A percentile compares a stretch with the other conserved stretches of the same genome.
phyloP scores from a whole-genome alignment of 495 filamentous ascomycete species.

The Polyplosphaeria fusca region DNA sequence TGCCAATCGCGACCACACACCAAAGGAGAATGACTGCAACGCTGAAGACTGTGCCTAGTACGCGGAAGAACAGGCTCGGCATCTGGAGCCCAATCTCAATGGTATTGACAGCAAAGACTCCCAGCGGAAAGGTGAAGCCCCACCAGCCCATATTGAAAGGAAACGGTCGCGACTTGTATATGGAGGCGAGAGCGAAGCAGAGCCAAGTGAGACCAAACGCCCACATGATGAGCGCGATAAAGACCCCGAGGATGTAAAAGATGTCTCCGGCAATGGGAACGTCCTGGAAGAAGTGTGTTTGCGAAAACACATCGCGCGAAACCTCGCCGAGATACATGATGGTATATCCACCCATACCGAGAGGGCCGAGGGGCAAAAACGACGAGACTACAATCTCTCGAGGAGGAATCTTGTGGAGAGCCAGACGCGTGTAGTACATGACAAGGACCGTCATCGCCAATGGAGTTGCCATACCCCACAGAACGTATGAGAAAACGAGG shows the following conservation, averaged over 20 bases:
- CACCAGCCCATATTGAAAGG: conserved; percentile 45
- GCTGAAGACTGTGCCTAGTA: conserved; percentile 40
- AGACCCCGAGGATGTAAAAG: conserved; percentile 54
- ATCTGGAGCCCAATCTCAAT: conserved; percentile 39
- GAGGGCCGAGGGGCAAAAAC: conserved; percentile 61
- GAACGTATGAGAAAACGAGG: conserved; percentile 53
- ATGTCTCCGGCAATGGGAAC: conserved; percentile 46
- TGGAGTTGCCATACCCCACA: conserved; percentile 60
- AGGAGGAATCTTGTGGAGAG: conserved; percentile 57
- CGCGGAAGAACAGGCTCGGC: conserved; percentile 40
- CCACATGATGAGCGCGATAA: conserved; percentile 59
- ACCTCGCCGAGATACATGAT: conserved; percentile 58
- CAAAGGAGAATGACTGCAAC: conserved; percentile 41
- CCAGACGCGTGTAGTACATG: conserved; percentile 62
- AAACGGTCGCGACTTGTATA: conserved; percentile 34
- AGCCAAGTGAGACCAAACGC: conserved; percentile 61
- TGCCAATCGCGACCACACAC: conserved; percentile 37
- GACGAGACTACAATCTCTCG: conserved; percentile 60
- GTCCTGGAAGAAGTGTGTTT: conserved; percentile 48
- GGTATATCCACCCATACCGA: conserved; percentile 60
- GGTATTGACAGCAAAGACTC: conserved; percentile 39
- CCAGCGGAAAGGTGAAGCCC: conserved; percentile 43
- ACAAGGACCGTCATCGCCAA: conserved; percentile 56
- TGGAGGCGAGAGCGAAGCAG: conserved; percentile 52
- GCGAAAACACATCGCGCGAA: conserved; percentile 50